phyloP scores from a whole-genome alignment of 164 flowering plant species.

The Macadamia integrifolia region DNA sequence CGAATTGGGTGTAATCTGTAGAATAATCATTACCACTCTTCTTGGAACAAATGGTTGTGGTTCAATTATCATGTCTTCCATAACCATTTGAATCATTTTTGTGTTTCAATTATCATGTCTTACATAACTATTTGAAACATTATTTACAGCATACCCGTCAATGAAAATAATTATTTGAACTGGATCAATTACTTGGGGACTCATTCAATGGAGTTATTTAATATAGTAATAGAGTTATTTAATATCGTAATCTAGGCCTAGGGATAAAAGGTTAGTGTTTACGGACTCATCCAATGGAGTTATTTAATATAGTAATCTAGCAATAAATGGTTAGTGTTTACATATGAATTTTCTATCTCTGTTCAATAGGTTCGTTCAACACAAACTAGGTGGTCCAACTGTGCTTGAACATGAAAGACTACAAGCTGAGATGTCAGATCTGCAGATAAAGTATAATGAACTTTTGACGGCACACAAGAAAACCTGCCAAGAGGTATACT shows the following conservation, averaged over 20 bases:
- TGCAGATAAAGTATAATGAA: constrained; percentile 62
- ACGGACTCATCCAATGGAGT: no score
- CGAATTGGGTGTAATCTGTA: background rate
- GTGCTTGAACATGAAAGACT: constrained; percentile 72
- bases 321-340: background rate
- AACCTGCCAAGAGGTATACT: constrained; percentile 63
- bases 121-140: constrained; percentile 1
- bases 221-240: no score
- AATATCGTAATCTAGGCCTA: no score
- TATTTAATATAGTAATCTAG: background rate
- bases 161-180: no score
- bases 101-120: background rate
- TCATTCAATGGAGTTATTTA: no score
- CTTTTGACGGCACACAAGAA: constrained; percentile 55
- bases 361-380: constrained; percentile 62
- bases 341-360: background rate
- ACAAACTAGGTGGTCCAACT: constrained; percentile 75
- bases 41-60: background rate
- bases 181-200: no score
- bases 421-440: constrained; percentile 61
- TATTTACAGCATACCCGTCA: background rate
- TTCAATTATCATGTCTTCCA: background rate
- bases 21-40: background rate
- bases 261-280: no score
- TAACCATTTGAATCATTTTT: constrained; percentile 3